Conservation (phyloP, 225 moss, liverwort and hornwort genomes). For the Pseudoscleropodium purum region DNA sequence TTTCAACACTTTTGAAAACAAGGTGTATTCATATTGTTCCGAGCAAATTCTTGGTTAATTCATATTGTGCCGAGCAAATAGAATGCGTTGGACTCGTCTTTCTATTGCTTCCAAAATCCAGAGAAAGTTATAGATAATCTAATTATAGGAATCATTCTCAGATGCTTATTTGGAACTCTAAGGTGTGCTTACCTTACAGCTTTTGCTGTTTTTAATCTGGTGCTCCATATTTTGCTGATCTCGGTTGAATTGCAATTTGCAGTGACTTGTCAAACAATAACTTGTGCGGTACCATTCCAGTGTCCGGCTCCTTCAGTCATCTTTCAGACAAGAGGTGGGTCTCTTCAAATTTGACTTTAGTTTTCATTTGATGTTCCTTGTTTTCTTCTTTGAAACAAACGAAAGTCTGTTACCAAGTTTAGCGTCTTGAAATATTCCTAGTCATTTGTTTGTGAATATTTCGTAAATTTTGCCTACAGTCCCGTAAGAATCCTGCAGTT, state of each 20-base stretch:
- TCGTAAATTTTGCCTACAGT: not conserved
- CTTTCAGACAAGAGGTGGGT: constrained; percentile 41
- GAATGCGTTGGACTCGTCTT: not conserved
- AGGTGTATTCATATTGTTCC: not conserved
- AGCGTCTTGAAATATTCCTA: not conserved
- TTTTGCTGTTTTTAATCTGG: not conserved
- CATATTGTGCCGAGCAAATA: not conserved
- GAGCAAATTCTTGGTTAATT: too few relatives aligned
- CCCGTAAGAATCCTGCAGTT: not conserved
- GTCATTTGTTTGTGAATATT: not conserved
- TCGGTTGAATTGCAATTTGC: not conserved
- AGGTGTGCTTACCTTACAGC: not conserved
- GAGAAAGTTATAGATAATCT: not conserved
- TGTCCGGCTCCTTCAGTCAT: constrained; percentile 42
- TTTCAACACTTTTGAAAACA: too few relatives aligned
- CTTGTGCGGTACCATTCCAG: constrained; percentile 52
- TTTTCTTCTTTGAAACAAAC: not conserved
- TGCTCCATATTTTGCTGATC: not conserved
- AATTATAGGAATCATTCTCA: too few relatives aligned
- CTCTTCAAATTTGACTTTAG: too few relatives aligned
- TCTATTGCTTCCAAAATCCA: too few relatives aligned
- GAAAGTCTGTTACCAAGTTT: not conserved
- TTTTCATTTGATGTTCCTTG: too few relatives aligned
- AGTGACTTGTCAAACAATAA: constrained; percentile 49
- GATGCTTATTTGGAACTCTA: too few relatives aligned